These are phyloP conservation scores for Nakaseomyces uthaithaninus DNA, from an alignment of 1,139 yeast species.

Conservation along the genomic window DNA sequence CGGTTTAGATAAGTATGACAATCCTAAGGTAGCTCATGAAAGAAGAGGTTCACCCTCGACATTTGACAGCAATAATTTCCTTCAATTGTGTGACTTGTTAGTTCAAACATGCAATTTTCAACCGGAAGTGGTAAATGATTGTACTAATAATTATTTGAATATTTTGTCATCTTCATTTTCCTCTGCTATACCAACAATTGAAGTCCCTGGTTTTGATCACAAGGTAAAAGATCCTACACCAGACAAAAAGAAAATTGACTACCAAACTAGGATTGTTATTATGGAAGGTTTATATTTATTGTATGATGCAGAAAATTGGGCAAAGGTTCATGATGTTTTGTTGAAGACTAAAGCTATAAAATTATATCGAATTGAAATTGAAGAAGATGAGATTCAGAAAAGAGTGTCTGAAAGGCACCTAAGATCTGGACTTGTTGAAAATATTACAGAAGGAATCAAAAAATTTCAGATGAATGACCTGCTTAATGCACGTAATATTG, in stretches of 20 bases:
- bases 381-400: conserved; percentile 39
- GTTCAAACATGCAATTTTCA: conserved; percentile 24
- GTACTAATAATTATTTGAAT: conserved; percentile 11
- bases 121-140: not conserved
- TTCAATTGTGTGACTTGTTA: conserved; percentile 31
- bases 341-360: conserved; percentile 17
- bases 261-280: conserved; percentile 41
- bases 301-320: conserved; percentile 46
- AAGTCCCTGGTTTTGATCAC: conserved; percentile 75
- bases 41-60: conserved; percentile 84
- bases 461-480: conserved; percentile 65
- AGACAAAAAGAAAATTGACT: conserved; percentile 37
- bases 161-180: conserved; percentile 17
- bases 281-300: conserved; percentile 60
- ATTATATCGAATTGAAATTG: conserved; percentile 36
- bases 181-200: conserved; percentile 32
- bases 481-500: conserved; percentile 54
- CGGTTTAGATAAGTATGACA: conserved; percentile 43
- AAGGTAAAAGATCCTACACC: conserved; percentile 52
- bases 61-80: conserved; percentile 54
- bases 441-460: conserved; percentile 49
- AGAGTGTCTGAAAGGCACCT: conserved; percentile 69
- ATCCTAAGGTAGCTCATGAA: conserved; percentile 49
- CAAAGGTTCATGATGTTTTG: conserved; percentile 31
- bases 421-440: conserved; percentile 53